Evolutionary conservation across 2,329 filamentous ascomycete genomes (phyloP).

Genomic region (Peltaster fructicola): DNA sequence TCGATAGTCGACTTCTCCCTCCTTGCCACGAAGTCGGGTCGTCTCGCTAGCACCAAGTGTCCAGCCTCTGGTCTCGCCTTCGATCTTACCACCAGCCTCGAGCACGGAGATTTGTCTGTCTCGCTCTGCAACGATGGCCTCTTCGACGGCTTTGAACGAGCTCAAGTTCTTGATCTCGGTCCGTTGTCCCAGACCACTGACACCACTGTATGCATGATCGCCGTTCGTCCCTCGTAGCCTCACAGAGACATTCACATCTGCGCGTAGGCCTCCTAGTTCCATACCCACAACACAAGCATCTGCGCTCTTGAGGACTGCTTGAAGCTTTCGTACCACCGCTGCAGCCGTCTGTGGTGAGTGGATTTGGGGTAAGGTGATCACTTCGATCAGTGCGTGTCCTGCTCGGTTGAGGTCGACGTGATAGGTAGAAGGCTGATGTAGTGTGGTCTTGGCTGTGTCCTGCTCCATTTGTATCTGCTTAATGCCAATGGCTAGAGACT

Average conservation of each 20-base stretch:
- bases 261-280: conserved; percentile 78
- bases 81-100: conserved; percentile 53
- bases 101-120: conserved; percentile 73
- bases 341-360: conserved; percentile 77
- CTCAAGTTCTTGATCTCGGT: conserved; percentile 97
- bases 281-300: conserved; percentile 81
- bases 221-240: conserved; percentile 31
- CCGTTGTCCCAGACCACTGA: conserved; percentile 56
- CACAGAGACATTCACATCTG: conserved; percentile 91
- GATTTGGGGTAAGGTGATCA: conserved; percentile 81
- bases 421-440: conserved; percentile 53
- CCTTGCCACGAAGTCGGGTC: conserved; percentile 68
- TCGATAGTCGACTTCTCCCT: conserved; percentile 91
- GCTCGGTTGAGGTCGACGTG: conserved; percentile 90
- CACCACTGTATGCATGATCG: conserved; percentile 35
- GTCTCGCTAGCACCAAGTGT: conserved; percentile 71
- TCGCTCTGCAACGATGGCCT: conserved; percentile 80
- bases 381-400: conserved; percentile 79
- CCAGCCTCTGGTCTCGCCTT: conserved; percentile 87
- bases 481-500: conserved; percentile 57
- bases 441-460: conserved; percentile 86
- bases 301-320: conserved; percentile 59
- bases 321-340: conserved; percentile 75
- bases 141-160: conserved; percentile 87
- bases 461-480: conserved; percentile 95